phyloP scores from a whole-genome alignment of 495 filamentous ascomycete genomes.

The Aspergillus wentii region DNA sequence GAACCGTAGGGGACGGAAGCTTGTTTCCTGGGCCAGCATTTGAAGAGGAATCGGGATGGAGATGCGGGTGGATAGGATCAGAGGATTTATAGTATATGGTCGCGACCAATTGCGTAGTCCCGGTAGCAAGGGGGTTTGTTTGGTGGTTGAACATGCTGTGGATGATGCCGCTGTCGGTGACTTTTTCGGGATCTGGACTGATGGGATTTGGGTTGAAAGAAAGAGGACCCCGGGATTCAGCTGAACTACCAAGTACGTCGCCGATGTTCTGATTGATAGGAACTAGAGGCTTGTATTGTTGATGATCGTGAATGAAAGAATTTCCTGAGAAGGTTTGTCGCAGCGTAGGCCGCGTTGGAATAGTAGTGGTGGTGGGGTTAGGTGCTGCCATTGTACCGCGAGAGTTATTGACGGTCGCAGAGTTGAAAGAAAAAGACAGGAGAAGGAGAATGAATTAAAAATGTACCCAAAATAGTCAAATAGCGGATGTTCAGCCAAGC shows the following conservation, averaged over 20 bases:
- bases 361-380: constrained; percentile 16
- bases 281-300: constrained; percentile 64
- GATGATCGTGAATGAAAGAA: constrained; percentile 67
- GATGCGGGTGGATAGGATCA: constrained; percentile 36
- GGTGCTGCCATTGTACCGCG: constrained; percentile 27
- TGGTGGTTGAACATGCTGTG: constrained; percentile 41
- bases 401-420: constrained; percentile 1
- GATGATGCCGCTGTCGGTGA: constrained; percentile 39
- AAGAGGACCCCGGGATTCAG: constrained; percentile 15
- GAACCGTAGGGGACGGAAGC: constrained; percentile 35
- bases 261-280: constrained; percentile 36
- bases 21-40: constrained; percentile 19
- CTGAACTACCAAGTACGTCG: constrained; percentile 31
- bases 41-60: constrained; percentile 34
- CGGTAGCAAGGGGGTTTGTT: constrained; percentile 29
- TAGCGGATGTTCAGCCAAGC: no score
- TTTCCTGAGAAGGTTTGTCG: constrained; percentile 55
- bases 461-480: not conserved
- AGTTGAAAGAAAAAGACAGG: not conserved
- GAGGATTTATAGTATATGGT: constrained; percentile 45
- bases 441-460: not conserved
- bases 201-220: constrained; percentile 34
- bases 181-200: constrained; percentile 38
- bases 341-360: constrained; percentile 34
- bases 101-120: constrained; percentile 37